Evolutionary conservation across 2,329 filamentous ascomycete genomes (phyloP), one percentile per base, ranked within the genome.

Genomic region (Fusarium camptoceras): DNA sequence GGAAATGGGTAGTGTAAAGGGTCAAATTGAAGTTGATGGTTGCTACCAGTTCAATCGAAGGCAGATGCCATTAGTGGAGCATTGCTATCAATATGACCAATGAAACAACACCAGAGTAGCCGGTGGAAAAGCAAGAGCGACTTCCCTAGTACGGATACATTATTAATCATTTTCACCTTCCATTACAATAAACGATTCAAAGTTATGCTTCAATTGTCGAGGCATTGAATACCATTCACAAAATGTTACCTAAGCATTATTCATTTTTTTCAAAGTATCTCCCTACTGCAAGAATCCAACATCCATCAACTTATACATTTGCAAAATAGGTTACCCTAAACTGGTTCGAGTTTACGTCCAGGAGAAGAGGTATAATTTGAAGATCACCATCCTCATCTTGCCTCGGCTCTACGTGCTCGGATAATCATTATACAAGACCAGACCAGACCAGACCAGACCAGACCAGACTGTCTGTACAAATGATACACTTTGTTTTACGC

Each of bases 11-110:
- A 25, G 39, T 14, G n/a, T 24, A 20, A 24, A 41, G 15, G 25
- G 24, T 18, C 15, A 28, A 30, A 34, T 31, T 9, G 27, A 53
- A 42, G 30, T 6, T 30, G 46, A 41, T 15, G 22, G 14, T 11
- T 24, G 14, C 14, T 20, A 14, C 5, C 30, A 11, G 6, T 25
- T 24, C 6, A 25, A 12, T 30, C 28, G 14, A 14, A 34, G 31
- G 37, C 30, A 34, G 28, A 15, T 8, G 11, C 2, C 5, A 51
- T 51, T 58, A 73, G 59, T 70, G 73, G 77, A 48, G 12, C 57
- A 20, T 79, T 79, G 77, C 77, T 76, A 57, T 71, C 44, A 65
- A 79, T 73, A 46, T 79, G 74, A 55, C 77, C 76, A 78, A 78
- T 77, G 4, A 60, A 41, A 6, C 14, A 12, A 31, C 42, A n/a